Base-by-base conservation (phyloP, 495 filamentous ascomycete species). In the Hypoxylon intermedium region DNA sequence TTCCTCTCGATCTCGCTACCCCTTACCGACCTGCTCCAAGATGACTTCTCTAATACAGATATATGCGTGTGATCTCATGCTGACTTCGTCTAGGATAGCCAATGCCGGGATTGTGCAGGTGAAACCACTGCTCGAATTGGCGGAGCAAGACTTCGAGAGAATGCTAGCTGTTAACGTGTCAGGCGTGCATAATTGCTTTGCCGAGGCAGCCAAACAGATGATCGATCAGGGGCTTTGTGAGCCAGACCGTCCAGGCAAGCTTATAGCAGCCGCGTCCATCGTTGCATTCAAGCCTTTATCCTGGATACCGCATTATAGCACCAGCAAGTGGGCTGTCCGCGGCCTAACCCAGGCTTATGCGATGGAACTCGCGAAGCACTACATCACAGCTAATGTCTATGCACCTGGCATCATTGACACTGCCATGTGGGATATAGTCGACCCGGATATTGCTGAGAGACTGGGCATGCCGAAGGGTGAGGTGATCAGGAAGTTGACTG, bases 321-420 rank as follows among this genome's bases (percentile, higher is more conserved):
- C 82, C 1, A 79, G 74, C 12, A 87, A 87, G 54, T 86, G 75
- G 73, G 85, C 85, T 1, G 84, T 88, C 1, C 72, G 84, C 3
- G 84, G 84, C 0, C 62, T 88, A 43, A 82, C 75, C 2, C 79
- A 86, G 60, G 79, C 73, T 1, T 84, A 85, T 47, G 83, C 84
- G 0, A 81, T 83, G 77, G 82, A 85, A 59, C 71, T 83, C 64
- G 85, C 81, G 0, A 38, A 59, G 44, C 77, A 86, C 51, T 71
- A 79, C 38, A 88, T 88, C 67, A 86, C 85, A 1, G 84, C 76
- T 5, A 87, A 87, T 58, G 78, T 81, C 4, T 87, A 86, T 55
- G 85, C 82, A 0, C 85, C 85, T 0, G 85, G 86, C 0, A 83
- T 87, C 47, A 82, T 89, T 1, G 82, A 77, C 0, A 88, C 85